A percentile compares a stretch with the other conserved stretches of the same genome.
Evolutionary conservation across 176 grass and related monocot species (phyloP).

Genomic region (Stipa capillata): DNA sequence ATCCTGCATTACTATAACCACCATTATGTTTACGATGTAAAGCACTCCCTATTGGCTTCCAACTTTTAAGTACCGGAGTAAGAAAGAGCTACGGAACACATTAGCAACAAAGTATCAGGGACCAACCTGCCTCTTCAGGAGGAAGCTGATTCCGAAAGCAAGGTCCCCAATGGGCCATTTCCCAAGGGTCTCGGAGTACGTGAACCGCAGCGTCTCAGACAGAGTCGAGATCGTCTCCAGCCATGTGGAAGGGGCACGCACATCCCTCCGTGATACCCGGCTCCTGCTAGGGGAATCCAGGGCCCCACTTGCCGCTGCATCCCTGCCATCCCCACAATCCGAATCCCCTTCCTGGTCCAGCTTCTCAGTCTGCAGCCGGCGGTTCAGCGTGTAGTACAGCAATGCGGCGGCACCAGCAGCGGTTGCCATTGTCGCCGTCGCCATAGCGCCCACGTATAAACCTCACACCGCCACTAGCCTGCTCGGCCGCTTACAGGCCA

Average conservation of each 20-base stretch:
- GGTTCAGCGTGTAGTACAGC: slow-evolving; percentile 72
- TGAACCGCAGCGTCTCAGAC: slow-evolving; percentile 87
- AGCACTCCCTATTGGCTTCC: neutral
- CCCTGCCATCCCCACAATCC: slow-evolving; percentile 20
- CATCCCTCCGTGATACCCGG: slow-evolving; percentile 53
- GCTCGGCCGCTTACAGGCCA: neutral
- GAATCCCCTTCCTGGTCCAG: slow-evolving; percentile 32
- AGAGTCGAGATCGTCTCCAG: slow-evolving; percentile 92
- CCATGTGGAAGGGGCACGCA: slow-evolving; percentile 86
- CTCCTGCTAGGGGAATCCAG: slow-evolving; percentile 25
- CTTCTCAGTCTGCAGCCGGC: slow-evolving; percentile 36
- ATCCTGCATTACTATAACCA: neutral
- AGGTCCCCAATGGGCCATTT: slow-evolving; percentile 98
- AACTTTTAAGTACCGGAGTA: neutral
- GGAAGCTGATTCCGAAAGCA: slow-evolving; percentile 90
- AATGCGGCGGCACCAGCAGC: slow-evolving; percentile 62
- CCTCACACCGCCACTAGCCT: neutral
- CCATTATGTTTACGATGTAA: neutral
- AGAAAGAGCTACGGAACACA: neutral
- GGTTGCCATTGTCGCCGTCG: slow-evolving; percentile 75
- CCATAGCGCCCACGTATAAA: slow-evolving; percentile 25
- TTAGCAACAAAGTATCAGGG: neutral
- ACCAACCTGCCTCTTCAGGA: slow-evolving; percentile 85
- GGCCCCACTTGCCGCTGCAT: neutral
- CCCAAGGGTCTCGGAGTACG: slow-evolving; percentile 93